A percentile compares a stretch with the other conserved stretches of the same genome.
Conservation (phyloP, 768 basidiomycete species). For the Mycena crocata region DNA sequence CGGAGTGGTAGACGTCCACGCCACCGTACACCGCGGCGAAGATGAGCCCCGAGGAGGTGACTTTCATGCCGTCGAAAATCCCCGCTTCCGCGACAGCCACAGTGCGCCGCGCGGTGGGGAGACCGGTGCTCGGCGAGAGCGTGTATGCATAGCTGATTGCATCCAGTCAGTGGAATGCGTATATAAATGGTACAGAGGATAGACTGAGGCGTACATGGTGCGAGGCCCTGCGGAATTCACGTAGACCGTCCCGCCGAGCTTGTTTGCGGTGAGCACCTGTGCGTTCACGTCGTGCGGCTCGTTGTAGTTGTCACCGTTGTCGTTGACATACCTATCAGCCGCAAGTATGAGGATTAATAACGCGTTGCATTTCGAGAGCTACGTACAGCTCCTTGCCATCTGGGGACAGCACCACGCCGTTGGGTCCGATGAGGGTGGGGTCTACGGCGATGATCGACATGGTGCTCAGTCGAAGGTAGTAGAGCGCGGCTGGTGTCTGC, state of each 20-base stretch:
- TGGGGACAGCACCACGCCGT: conserved; percentile 19
- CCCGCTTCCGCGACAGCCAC: conserved; percentile 16
- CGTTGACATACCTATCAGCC: conserved; percentile 6
- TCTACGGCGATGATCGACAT: conserved; percentile 23
- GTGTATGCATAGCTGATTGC: conserved; percentile 15
- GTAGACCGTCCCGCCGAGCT: conserved; percentile 1
- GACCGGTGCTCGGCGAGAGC: conserved; percentile 12
- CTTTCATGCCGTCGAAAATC: conserved; percentile 12
- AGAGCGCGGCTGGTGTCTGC: conserved; percentile 11
- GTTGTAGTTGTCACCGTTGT: conserved; percentile 17
- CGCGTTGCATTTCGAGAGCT: not conserved
- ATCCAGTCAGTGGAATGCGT: not conserved
- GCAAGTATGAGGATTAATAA: not conserved
- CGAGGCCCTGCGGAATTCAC: conserved; percentile 14
- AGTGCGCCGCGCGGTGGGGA: conserved; percentile 16
- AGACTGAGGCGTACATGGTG: conserved; percentile 6
- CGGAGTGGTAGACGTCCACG: conserved; percentile 18
- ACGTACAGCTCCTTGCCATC: conserved; percentile 20
- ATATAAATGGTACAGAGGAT: not conserved
- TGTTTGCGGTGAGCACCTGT: conserved; percentile 8
- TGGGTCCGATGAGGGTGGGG: conserved; percentile 14
- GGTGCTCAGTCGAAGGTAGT: conserved; percentile 22
- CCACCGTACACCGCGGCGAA: conserved; percentile 20
- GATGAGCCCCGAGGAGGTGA: conserved; percentile 12
- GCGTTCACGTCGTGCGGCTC: not conserved